phyloP scores from a whole-genome alignment of 2,329 filamentous ascomycete genomes.

The Fusarium austroafricanum region DNA sequence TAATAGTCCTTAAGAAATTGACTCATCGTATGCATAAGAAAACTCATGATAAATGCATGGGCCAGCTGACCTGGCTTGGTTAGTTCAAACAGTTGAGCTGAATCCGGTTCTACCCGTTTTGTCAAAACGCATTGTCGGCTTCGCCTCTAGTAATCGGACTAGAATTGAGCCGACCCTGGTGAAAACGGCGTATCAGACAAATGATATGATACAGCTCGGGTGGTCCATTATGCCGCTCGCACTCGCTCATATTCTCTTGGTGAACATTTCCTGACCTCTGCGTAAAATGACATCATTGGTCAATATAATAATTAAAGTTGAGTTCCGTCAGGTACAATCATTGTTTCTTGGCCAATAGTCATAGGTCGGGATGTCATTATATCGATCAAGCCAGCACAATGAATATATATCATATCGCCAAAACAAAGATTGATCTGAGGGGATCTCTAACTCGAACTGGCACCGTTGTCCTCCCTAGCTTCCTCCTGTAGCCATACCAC shows the following conservation, averaged over 20 bases:
- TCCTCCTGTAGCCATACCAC: neutral
- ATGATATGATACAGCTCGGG: neutral
- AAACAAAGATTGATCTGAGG: too few relatives aligned
- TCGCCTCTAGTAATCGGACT: constrained; percentile 2
- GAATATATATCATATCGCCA: too few relatives aligned
- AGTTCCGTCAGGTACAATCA: neutral
- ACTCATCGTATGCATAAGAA: constrained; percentile 13
- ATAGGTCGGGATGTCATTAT: neutral
- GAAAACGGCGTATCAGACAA: neutral
- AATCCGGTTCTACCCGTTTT: constrained; percentile 25
- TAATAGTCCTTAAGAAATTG: neutral
- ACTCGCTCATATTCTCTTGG: neutral
- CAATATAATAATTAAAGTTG: neutral
- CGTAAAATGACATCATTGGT: neutral
- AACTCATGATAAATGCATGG: neutral
- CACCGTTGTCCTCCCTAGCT: too few relatives aligned
- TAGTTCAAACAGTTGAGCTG: neutral
- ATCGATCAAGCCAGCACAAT: too few relatives aligned
- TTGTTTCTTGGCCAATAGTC: neutral
- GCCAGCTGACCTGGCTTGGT: constrained; percentile 16
- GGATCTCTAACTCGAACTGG: too few relatives aligned
- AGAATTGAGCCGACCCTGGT: constrained; percentile 4
- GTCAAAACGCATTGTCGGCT: neutral
- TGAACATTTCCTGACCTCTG: neutral
- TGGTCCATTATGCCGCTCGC: neutral